Evolutionary conservation across 2,329 filamentous ascomycete genomes (phyloP), one percentile per base, ranked within the genome.

Genomic region (Paracoccidioides lutzii): DNA sequence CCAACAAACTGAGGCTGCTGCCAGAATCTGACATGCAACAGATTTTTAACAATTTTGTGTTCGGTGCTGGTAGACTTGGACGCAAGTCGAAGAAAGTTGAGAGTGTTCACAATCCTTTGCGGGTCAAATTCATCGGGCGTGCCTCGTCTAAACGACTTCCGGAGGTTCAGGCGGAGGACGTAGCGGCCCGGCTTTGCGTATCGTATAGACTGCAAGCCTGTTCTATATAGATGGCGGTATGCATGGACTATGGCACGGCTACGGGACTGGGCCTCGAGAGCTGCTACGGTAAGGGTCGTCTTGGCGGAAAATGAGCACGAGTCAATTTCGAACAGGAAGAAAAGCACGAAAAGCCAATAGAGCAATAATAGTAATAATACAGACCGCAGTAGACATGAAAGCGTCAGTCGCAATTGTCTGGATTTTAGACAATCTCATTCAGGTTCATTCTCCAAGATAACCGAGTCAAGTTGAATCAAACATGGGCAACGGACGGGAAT

Each of bases 221-320:
- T 72, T 32, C 78, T 75, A 60, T 79, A 80, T 44, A 84, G 70
- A 55, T 77, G 73, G 57, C 81, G 78, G 65, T 84, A 84, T 53
- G 79, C 78, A 61, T 73, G 71, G 55, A 78, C 55, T 49, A 81
- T 61, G 9, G 64, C 62, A 59, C 63, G 60, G 53, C 59, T 59
- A 54, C 66, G 60, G 52, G 57, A 51, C 8, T 51, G 40, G n/a
- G 55, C 54, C 51, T 56, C 46, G 51, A 61, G 58, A n/a, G 54
- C 49, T 37, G 55, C 55, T 32, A 57, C 58, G n/a, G 52, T 55
- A 32, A 61, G 56, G 43, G 53, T 54, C 58, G 59, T 61, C 40
- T 55, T 43, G 33, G 3, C n/a, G 35, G 5, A 38, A 6, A 38
- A 38, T 50, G 9, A 50, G 46, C 46, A 55, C 9, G 32, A 33